Evolutionary conservation across 768 basidiomycete species (phyloP).

Genomic region (Tulasnella sp.): DNA sequence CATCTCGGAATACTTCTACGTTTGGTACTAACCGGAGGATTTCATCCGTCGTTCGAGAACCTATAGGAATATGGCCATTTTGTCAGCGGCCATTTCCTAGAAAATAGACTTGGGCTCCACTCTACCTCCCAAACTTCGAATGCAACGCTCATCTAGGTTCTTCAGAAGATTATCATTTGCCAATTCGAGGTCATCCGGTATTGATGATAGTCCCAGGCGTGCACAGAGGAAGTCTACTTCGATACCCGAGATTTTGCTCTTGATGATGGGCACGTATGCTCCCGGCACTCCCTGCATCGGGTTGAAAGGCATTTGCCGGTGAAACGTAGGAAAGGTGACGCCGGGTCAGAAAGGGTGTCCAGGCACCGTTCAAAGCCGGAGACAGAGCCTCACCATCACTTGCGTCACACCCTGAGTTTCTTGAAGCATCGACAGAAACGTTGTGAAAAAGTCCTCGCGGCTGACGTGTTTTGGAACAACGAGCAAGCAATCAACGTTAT

Average conservation of each 20-base stretch:
- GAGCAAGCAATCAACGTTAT: slow-evolving; percentile 97
- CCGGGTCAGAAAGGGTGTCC: background rate
- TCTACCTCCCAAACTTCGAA: slow-evolving; percentile 82
- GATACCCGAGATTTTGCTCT: slow-evolving; percentile 81
- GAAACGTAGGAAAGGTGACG: background rate
- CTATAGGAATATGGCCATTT: slow-evolving; percentile 35
- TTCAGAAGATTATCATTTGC: slow-evolving; percentile 85
- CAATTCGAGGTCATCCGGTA: slow-evolving; percentile 86
- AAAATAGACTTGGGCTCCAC: slow-evolving; percentile 20
- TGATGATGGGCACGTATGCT: slow-evolving; percentile 94
- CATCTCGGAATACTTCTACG: slow-evolving; percentile 87
- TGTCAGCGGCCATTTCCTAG: background rate
- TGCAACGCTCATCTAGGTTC: slow-evolving; percentile 89
- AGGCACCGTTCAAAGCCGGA: background rate
- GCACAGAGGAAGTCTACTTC: slow-evolving; percentile 94
- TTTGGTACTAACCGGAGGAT: slow-evolving; percentile 92
- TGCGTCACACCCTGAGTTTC: slow-evolving; percentile 77
- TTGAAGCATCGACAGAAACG: slow-evolving; percentile 82
- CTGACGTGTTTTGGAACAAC: slow-evolving; percentile 96
- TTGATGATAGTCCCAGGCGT: slow-evolving; percentile 71
- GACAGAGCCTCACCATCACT: slow-evolving; percentile 61
- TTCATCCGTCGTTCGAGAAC: slow-evolving; percentile 92
- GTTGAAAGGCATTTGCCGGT: background rate
- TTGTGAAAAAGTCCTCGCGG: slow-evolving; percentile 90
- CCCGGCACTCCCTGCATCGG: slow-evolving; percentile 78